Base-by-base conservation (phyloP, 495 filamentous ascomycete species). In the Talaromyces wortmannii region DNA sequence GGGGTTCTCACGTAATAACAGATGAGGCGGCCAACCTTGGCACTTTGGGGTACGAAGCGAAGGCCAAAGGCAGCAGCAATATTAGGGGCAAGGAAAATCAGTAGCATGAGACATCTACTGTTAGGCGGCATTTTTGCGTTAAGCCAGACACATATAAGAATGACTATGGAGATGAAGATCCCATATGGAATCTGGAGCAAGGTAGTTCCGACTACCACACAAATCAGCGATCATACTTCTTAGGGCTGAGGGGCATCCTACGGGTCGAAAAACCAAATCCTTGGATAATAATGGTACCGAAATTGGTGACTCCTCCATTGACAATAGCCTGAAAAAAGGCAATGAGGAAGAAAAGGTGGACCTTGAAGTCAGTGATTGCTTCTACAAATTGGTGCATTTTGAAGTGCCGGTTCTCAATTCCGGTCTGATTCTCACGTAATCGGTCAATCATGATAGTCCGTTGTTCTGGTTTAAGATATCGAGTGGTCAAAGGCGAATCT, bases 321-420 rank as follows among this genome's bases (percentile, higher is more conserved):
- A 72, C 72, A 16, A 77, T 23, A 23, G 23, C 23, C 23, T 23
- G 23, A 23, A 23, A 23, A 23, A 23, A 23, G 23, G 23, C 23
- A 23, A 23, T 23, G 23, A 23, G 23, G 23, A 23, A 23, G 23
- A 23, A 23, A 23, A 23, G 23, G 4, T 23, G 23, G 23, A 23
- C 23, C 23, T 23, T 23, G 23, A 23, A 23, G 23, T 23, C 23
- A 2, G 23, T 55, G 40, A 80, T 68, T 7, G 82, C 80, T 55
- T 88, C 85, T 3, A 58, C 56, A 7, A 85, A 69, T 62, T 88
- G 85, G 45, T 72, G 73, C 10, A 62, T 66, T 61, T 86, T 86
- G 48, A 88, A 61, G 53, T 77, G 70, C 48, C 82, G 79, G 54
- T 85, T 86, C 68, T 86, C 83, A n/a, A 86, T 72, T 45, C 84